A percentile compares a stretch with the other conserved stretches of the same genome.
Conservation (phyloP, 192 early-diverging fungal genomes). For the Coemansia sp. region DNA sequence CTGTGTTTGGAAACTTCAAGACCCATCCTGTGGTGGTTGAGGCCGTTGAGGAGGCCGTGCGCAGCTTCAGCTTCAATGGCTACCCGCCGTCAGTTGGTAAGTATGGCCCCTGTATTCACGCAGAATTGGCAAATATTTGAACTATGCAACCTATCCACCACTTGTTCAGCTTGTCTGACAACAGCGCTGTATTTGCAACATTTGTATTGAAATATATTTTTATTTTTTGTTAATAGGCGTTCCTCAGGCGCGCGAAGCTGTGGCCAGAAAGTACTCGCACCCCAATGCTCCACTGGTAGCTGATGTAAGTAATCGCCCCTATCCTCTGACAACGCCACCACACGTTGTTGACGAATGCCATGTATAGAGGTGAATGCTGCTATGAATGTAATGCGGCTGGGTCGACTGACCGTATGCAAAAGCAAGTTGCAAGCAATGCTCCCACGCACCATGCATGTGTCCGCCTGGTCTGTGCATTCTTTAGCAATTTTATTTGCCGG, state of each 20-base stretch:
- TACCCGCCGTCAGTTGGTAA: constrained; percentile 77
- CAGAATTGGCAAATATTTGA: too few relatives aligned
- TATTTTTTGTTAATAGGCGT: constrained; percentile 30
- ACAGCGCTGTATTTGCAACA: too few relatives aligned
- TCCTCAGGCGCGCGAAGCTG: constrained; percentile 64
- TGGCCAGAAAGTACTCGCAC: constrained; percentile 67
- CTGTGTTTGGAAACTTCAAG: constrained; percentile 90
- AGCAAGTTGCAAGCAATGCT: background rate
- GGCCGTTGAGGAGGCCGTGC: constrained; percentile 65
- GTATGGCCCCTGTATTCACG: background rate
- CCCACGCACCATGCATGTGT: background rate
- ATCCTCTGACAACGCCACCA: background rate
- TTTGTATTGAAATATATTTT: background rate
- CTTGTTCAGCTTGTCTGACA: too few relatives aligned
- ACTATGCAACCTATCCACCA: too few relatives aligned
- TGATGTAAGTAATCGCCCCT: constrained; percentile 38
- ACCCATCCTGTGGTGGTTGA: constrained; percentile 65
- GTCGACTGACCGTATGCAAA: background rate
- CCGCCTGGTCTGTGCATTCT: background rate
- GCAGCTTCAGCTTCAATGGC: constrained; percentile 77
- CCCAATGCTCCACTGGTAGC: constrained; percentile 70
- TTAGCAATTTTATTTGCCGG: too few relatives aligned
- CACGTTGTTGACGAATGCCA: background rate
- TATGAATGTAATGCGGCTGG: background rate
- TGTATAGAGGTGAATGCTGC: background rate